Evolutionary conservation across 208 protist species (phyloP).

Genomic region (Leishmania lainsoni): DNA sequence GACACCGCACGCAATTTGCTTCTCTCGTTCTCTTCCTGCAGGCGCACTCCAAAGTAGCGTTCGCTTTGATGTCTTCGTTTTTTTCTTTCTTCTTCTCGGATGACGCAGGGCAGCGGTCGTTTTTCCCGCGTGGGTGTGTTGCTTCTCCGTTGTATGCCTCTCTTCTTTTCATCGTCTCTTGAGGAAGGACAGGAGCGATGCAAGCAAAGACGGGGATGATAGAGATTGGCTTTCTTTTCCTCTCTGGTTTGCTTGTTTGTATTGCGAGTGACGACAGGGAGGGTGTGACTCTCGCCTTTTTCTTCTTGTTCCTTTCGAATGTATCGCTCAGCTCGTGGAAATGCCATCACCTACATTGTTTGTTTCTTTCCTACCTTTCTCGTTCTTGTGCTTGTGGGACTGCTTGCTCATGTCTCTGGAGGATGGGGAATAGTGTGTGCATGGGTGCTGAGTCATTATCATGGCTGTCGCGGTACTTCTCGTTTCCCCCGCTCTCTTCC

Average conservation of each 20-base stretch:
- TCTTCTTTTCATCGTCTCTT: constrained; percentile 2
- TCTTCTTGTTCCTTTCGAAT: neutral
- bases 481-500: neutral
- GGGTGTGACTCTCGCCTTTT: neutral
- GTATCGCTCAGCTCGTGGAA: neutral
- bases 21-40: neutral
- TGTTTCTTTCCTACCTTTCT: neutral
- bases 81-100: too few relatives aligned
- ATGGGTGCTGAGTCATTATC: neutral
- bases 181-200: neutral
- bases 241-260: neutral
- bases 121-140: neutral
- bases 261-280: neutral
- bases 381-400: neutral
- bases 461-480: neutral
- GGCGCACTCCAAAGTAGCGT: neutral
- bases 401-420: neutral
- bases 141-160: neutral
- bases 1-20: neutral
- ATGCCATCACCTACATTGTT: neutral
- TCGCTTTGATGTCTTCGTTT: neutral
- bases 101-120: neutral
- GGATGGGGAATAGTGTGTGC: neutral
- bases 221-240: neutral
- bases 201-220: neutral